A percentile compares a stretch with the other conserved stretches of the same genome.
Evolutionary conservation across 192 early-diverging fungal species (phyloP).

Genomic region (Entomortierella chlamydospora): DNA sequence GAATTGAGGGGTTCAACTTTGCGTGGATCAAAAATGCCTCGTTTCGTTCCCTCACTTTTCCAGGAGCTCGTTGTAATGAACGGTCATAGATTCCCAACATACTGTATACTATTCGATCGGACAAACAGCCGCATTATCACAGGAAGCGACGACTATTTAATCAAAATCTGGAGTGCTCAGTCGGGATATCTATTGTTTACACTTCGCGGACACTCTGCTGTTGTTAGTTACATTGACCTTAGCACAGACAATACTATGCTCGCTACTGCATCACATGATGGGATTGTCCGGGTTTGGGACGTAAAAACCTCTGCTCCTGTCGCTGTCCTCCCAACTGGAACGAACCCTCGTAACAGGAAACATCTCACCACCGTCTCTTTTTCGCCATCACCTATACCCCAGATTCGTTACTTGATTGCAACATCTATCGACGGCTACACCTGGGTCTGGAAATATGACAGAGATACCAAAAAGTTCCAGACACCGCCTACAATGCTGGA

Average conservation of each 20-base stretch:
- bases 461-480: slow-evolving; percentile 65
- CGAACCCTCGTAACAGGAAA: slow-evolving; percentile 27
- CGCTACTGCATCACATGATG: slow-evolving; percentile 80
- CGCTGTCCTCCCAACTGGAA: slow-evolving; percentile 67
- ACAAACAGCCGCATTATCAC: slow-evolving; percentile 80
- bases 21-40: slow-evolving; percentile 8
- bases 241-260: slow-evolving; percentile 84
- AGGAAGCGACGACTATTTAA: slow-evolving; percentile 88
- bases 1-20: slow-evolving; percentile 16
- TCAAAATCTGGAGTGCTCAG: slow-evolving; percentile 87
- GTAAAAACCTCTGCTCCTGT: slow-evolving; percentile 76
- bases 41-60: slow-evolving; percentile 38
- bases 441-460: slow-evolving; percentile 80
- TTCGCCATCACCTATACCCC: slow-evolving; percentile 78
- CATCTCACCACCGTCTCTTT: slow-evolving; percentile 67
- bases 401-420: slow-evolving; percentile 76
- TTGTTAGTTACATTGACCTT: slow-evolving; percentile 82
- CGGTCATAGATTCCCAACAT: slow-evolving; percentile 83
- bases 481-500: slow-evolving; percentile 66
- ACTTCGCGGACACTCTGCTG: slow-evolving; percentile 81
- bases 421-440: slow-evolving; percentile 78
- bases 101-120: slow-evolving; percentile 81
- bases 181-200: slow-evolving; percentile 84
- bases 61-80: slow-evolving; percentile 69
- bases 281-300: slow-evolving; percentile 83